These are phyloP conservation scores for Plantago elongata DNA, from an alignment of 257 asterid species.

Conservation along the genomic window DNA sequence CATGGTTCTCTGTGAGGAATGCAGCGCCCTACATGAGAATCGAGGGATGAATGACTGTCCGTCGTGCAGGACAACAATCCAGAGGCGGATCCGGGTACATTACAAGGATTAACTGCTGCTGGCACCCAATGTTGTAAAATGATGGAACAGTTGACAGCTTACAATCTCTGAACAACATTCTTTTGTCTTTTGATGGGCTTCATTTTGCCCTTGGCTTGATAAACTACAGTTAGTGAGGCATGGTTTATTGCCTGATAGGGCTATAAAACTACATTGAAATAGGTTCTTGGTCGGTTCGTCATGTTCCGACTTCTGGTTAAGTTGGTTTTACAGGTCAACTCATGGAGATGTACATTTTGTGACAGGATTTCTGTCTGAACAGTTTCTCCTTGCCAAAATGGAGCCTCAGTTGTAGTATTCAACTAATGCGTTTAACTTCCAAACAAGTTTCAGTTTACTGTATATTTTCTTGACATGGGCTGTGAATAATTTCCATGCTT, in stretches of 20 bases:
- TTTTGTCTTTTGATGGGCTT: not conserved
- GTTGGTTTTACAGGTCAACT: not conserved
- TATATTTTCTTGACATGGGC: too few relatives aligned
- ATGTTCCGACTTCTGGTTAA: not conserved
- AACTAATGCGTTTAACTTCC: not conserved
- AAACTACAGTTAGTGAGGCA: not conserved
- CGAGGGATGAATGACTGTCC: conserved; percentile 47
- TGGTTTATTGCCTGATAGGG: not conserved
- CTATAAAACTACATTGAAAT: not conserved
- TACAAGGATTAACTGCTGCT: not conserved
- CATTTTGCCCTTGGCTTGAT: not conserved
- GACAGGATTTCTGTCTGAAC: too few relatives aligned
- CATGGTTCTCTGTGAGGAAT: conserved; percentile 64
- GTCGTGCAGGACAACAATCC: conserved; percentile 43
- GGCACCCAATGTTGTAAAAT: not conserved
- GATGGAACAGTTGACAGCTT: too few relatives aligned
- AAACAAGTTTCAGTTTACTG: not conserved
- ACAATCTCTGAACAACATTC: not conserved
- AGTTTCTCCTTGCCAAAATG: too few relatives aligned
- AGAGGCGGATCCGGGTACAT: conserved; percentile 30
- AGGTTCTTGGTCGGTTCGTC: not conserved
- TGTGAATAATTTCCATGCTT: too few relatives aligned
- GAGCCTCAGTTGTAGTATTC: not conserved
- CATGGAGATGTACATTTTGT: too few relatives aligned
- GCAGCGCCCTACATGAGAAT: conserved; percentile 43